These are phyloP conservation scores for Torrubiellomyces zombiae DNA, from an alignment of 2,329 filamentous ascomycete species.

Conservation along the genomic window DNA sequence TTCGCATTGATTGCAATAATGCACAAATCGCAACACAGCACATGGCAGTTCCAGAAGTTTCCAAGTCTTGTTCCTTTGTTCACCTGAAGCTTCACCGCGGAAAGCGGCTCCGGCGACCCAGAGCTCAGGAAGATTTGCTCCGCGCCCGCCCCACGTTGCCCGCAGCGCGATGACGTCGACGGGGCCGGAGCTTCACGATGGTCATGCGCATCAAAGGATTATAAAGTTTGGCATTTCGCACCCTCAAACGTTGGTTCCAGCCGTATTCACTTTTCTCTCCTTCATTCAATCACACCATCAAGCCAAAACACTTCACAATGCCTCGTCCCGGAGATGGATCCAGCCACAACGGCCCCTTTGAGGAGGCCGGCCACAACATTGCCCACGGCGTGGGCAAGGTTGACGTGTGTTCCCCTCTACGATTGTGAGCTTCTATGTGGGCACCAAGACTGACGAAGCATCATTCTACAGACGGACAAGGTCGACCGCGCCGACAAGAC, in stretches of 20 bases:
- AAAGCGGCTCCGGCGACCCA: too few species aligned
- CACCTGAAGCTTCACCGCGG: too few species aligned
- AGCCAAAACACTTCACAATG: conserved; percentile 19
- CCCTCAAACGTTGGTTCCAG: background rate
- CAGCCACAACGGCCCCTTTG: conserved; percentile 27
- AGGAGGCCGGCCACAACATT: conserved; percentile 23
- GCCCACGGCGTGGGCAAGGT: conserved; percentile 21
- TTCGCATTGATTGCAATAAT: too few species aligned
- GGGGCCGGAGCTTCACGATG: background rate
- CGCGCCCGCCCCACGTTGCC: background rate
- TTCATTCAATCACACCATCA: background rate
- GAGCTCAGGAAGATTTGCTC: conserved; percentile 1
- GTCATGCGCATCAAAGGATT: too few species aligned
- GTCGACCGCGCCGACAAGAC: conserved; percentile 32
- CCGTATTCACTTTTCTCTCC: conserved; percentile 1
- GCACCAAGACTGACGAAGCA: too few species aligned
- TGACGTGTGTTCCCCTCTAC: too few species aligned
- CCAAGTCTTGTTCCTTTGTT: background rate
- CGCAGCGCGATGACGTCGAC: background rate
- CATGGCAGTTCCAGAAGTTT: too few species aligned
- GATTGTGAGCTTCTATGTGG: too few species aligned
- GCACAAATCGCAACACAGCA: too few species aligned
- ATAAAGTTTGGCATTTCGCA: conserved; percentile 3
- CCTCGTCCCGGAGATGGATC: conserved; percentile 32
- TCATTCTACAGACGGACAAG: conserved; percentile 13